These are phyloP conservation scores for Venturiaceae sp. DNA, from an alignment of 2,329 filamentous ascomycete species.

Conservation along the genomic window DNA sequence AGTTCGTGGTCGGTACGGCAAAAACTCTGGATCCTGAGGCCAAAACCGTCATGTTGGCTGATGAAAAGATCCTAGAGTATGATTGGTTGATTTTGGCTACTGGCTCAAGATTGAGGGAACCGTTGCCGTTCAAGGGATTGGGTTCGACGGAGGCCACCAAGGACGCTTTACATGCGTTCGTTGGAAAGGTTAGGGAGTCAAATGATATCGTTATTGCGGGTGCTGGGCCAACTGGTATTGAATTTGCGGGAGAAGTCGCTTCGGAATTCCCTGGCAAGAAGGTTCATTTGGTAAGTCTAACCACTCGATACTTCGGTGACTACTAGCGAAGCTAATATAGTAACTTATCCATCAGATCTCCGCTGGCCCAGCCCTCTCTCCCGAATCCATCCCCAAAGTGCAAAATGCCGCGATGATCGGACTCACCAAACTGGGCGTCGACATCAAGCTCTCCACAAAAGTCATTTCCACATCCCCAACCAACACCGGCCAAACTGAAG, in stretches of 20 bases:
- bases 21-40: constrained; percentile 29
- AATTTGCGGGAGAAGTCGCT: constrained; percentile 43
- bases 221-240: constrained; percentile 41
- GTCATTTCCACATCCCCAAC: not conserved
- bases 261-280: too few species aligned
- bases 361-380: not conserved
- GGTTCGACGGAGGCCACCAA: constrained; percentile 34
- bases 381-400: not conserved
- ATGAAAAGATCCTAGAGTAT: constrained; percentile 33
- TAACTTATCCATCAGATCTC: too few species aligned
- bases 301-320: too few species aligned
- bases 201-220: constrained; percentile 42
- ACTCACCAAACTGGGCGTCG: not conserved
- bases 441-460: not conserved
- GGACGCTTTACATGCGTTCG: constrained; percentile 26
- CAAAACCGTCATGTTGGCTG: constrained; percentile 34
- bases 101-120: constrained; percentile 33
- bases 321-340: too few species aligned
- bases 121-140: constrained; percentile 42
- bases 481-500: not conserved
- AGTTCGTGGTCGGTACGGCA: constrained; percentile 43
- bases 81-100: constrained; percentile 47
- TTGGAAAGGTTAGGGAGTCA: constrained; percentile 30
- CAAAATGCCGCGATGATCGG: not conserved
- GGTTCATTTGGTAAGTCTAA: too few species aligned